phyloP scores from a whole-genome alignment of 2,329 filamentous ascomycete genomes.

The Fusarium compactum region DNA sequence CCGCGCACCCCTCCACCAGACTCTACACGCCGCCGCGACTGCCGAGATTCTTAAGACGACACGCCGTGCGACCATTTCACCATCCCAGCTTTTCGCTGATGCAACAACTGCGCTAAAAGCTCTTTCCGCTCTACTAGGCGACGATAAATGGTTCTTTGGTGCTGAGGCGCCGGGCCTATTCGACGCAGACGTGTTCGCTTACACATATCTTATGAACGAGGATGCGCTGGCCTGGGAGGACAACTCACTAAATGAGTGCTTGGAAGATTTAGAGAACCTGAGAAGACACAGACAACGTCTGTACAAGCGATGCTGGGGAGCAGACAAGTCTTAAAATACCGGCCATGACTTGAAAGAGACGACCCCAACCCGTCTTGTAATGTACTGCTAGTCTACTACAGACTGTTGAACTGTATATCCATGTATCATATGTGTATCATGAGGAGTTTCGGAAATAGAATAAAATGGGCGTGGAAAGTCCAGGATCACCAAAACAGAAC shows the following conservation, averaged over 20 bases:
- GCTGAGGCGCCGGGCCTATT: constrained; percentile 74
- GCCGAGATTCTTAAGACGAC: constrained; percentile 77
- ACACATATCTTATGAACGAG: constrained; percentile 83
- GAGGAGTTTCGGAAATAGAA: constrained; percentile 1
- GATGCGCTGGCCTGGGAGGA: constrained; percentile 73
- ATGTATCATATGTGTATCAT: constrained; percentile 32
- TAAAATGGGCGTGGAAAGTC: background rate
- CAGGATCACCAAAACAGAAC: background rate
- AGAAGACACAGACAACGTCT: constrained; percentile 60
- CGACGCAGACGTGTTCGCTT: constrained; percentile 91
- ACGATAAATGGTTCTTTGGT: constrained; percentile 63
- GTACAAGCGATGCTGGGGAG: constrained; percentile 50
- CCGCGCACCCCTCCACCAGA: constrained; percentile 69
- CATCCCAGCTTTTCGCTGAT: constrained; percentile 56
- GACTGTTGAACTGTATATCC: constrained; percentile 11
- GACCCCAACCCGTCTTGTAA: background rate
- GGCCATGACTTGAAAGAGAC: background rate
- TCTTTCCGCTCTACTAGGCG: constrained; percentile 58
- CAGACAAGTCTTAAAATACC: constrained; percentile 7
- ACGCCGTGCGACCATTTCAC: constrained; percentile 53
- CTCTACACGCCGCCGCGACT: constrained; percentile 79
- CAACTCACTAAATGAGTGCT: constrained; percentile 66
- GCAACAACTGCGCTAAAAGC: constrained; percentile 61
- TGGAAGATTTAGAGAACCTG: constrained; percentile 71
- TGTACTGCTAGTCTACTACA: background rate